phyloP scores from a whole-genome alignment of 2,329 filamentous ascomycete species.

The Thielaviopsis ethacetica region DNA sequence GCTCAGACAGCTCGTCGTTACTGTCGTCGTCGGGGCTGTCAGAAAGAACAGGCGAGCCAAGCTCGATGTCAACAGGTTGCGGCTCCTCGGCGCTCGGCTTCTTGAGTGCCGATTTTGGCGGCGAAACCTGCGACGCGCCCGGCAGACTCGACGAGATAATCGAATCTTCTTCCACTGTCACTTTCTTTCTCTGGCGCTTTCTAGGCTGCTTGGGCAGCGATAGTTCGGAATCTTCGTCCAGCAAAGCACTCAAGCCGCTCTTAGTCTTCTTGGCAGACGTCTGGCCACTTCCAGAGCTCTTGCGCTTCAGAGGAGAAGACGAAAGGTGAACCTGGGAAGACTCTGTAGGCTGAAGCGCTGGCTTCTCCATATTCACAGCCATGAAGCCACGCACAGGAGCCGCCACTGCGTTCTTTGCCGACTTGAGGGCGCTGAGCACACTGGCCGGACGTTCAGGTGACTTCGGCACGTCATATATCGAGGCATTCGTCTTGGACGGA shows the following conservation, averaged over 20 bases:
- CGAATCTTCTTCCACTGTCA: not conserved
- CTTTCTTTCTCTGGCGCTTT: not conserved
- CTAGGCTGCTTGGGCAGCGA: not conserved
- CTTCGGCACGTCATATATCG: conserved; percentile 10
- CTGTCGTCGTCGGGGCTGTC: not conserved
- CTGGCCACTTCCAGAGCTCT: not conserved
- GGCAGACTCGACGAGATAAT: not conserved
- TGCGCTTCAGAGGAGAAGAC: not conserved
- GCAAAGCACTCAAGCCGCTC: not conserved
- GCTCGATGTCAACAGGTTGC: not conserved
- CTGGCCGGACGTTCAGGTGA: not conserved
- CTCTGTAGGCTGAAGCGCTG: not conserved
- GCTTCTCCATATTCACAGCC: not conserved
- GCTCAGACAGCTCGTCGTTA: not conserved
- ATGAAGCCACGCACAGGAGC: not conserved
- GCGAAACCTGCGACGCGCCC: not conserved
- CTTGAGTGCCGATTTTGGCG: not conserved
- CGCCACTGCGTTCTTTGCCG: not conserved
- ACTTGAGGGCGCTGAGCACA: not conserved
- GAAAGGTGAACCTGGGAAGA: not conserved
- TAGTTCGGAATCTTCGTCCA: not conserved
- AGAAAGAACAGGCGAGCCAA: not conserved
- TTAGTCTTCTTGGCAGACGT: not conserved
- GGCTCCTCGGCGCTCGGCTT: not conserved
- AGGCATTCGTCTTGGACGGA: not conserved